Evolutionary conservation across 306 rosid species (phyloP).

Genomic region (Dryas octopetala): DNA sequence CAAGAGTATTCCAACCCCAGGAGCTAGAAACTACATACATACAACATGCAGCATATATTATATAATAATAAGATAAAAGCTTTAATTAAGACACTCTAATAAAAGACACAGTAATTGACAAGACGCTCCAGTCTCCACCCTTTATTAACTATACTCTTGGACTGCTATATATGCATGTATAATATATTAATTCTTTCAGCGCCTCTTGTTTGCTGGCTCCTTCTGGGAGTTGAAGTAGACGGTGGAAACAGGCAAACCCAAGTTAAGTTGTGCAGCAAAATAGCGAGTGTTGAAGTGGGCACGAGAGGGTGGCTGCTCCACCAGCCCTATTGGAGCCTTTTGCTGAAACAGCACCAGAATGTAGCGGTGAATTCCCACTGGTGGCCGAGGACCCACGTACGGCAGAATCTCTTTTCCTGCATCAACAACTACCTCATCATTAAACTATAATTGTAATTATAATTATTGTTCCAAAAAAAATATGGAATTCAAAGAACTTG

Average conservation of each 20-base stretch:
- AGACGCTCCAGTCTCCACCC: neutral
- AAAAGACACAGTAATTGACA: no score
- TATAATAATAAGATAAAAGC: no score
- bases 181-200: slow-evolving; percentile 25
- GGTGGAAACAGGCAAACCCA: slow-evolving; percentile 79
- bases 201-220: slow-evolving; percentile 65
- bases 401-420: slow-evolving; percentile 77
- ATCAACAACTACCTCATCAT: neutral
- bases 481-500: no score
- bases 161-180: neutral
- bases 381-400: slow-evolving; percentile 69
- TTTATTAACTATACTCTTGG: neutral
- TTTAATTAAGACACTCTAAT: no score
- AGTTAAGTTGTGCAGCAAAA: slow-evolving; percentile 54
- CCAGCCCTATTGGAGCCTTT: slow-evolving; percentile 45
- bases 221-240: slow-evolving; percentile 85
- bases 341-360: slow-evolving; percentile 69
- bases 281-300: slow-evolving; percentile 74
- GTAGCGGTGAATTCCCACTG: slow-evolving; percentile 80
- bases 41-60: no score
- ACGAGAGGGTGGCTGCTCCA: slow-evolving; percentile 59
- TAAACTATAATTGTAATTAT: no score
- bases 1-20: no score
- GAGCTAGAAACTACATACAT: no score
- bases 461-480: no score